Evolutionary conservation across 306 rosid species (phyloP), one percentile per base, ranked within the genome.

Genomic region (Corylus heterophylla): DNA sequence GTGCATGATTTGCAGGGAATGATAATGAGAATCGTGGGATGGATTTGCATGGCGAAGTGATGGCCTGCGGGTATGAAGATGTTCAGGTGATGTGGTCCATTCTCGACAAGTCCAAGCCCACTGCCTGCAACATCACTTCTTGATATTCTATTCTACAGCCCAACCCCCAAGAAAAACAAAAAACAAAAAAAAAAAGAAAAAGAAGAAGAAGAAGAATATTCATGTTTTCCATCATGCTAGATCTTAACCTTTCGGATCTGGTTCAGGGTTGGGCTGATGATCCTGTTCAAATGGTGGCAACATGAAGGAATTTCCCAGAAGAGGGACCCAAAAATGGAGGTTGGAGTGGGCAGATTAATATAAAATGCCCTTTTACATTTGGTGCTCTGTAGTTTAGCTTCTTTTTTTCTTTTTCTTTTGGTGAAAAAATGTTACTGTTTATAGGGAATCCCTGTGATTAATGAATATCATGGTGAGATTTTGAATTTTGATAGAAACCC

Each of bases 41-140:
- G 88, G 93, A 90, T 87, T 94, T 92, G 17, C 98, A 92, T 0
- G 97, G 97, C 8, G 98, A 94, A 83, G 98, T 94, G 61, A 90
- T 94, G 98, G 97, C 98, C 7, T 94, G 98, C 45, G 92, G 88
- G 1, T 94, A 94, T 58, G 97, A 94, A 86, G 98, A 94, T 81
- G 97, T 94, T 74, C 97, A 92, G 73, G 98, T 94, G 1, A 94
- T 94, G 98, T 94, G 98, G 98, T 92, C 97, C 3, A 94, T 94
- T 18, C 88, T 94, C 49, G 98, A 94, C 81, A 94, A 91, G 93
- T 83, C 98, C 73, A 94, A 94, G 66, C 76, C 94, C 73, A 75
- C 78, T 18, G 9, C 81, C 69, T 89, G 89, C 85, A 85, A 86
- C 78, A 63, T 92, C 62, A 55, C 90, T 49, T 87, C 97, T 64